Conservation (phyloP, 2,329 filamentous ascomycete species). For the Colletotrichum acutatum region DNA sequence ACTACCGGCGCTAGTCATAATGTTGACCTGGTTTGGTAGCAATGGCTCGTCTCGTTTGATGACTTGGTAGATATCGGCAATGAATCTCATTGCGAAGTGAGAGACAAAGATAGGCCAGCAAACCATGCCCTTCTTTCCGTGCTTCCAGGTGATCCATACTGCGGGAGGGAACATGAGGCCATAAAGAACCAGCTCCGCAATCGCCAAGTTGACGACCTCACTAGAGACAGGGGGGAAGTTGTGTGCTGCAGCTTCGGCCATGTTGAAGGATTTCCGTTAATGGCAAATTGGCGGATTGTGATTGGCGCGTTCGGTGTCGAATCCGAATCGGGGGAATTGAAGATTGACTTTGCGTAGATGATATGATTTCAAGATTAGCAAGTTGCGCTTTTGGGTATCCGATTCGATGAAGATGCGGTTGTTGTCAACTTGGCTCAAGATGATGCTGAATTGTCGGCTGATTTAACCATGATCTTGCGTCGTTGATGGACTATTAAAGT, state of each 20-base stretch:
- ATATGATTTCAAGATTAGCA: neutral
- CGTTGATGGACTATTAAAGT: slow-evolving; percentile 5
- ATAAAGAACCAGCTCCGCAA: slow-evolving; percentile 40
- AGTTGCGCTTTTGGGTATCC: neutral
- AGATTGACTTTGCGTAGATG: neutral
- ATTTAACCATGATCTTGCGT: neutral
- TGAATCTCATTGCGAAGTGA: slow-evolving; percentile 39
- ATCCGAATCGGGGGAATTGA: neutral
- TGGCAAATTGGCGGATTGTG: neutral
- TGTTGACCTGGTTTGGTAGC: slow-evolving; percentile 38
- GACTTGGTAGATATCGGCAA: slow-evolving; percentile 41
- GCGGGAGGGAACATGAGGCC: slow-evolving; percentile 36
- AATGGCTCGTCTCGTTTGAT: slow-evolving; percentile 37
- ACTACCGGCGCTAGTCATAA: slow-evolving; percentile 43
- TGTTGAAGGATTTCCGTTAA: neutral
- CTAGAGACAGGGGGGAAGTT: slow-evolving; percentile 23
- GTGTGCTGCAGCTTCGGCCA: neutral
- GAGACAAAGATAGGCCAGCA: slow-evolving; percentile 44
- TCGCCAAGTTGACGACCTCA: slow-evolving; percentile 32
- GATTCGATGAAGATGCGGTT: neutral
- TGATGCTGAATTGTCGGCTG: neutral
- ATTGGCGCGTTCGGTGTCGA: neutral
- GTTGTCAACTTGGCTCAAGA: neutral
- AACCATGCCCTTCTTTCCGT: slow-evolving; percentile 44
- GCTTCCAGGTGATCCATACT: slow-evolving; percentile 41